Evolutionary conservation across 441 rosid genomes (phyloP), one percentile per base, ranked within the genome.

Genomic region (Pelargonium australe): DNA sequence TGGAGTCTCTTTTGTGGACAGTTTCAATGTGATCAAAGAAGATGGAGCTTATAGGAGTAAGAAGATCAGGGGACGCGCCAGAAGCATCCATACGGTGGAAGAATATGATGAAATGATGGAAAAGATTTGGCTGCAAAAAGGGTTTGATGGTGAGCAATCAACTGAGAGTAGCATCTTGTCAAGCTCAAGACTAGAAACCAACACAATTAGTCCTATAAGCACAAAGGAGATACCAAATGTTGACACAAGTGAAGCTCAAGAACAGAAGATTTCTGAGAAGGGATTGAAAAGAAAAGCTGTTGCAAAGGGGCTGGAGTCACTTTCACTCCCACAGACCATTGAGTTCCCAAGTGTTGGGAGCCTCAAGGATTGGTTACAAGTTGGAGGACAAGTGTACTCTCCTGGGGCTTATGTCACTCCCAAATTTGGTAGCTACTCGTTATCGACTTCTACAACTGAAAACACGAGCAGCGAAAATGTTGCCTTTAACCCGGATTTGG

Each of bases 41-140:
- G 51, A 69, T 0, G 25, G 20, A n/a, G 3, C 57, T 14, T 13
- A 19, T 19, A 19, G 43, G 73, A 28, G 63, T 25, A 55, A 70
- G 13, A 68, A 28, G 43, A 73, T 69, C 7, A 8, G 64, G 25
- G 7, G 34, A 0, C 58, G 69, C 20, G 67, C 74, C 6, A 72
- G 72, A 74, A 81, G 80, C 69, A 80, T 81, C 69, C 84, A 81
- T 57, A 79, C 86, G 0, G 78, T 79, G 12, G 78, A 81, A 68
- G 84, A 83, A 49, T 81, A 67, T 10, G 81, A 83, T 53, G 77
- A 70, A 19, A 44, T 83, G 76, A 53, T 77, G 14, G 76, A 72
- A 63, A 70, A 37, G 37, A 23, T 70, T 16, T 49, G 14, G 53
- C 67, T 45, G 19, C 47, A 0, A 64, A 34, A 4, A 49, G 14